These are phyloP conservation scores for Parietichytrium sp. DNA, from an alignment of 108 stramenopile genomes.

Conservation along the genomic window DNA sequence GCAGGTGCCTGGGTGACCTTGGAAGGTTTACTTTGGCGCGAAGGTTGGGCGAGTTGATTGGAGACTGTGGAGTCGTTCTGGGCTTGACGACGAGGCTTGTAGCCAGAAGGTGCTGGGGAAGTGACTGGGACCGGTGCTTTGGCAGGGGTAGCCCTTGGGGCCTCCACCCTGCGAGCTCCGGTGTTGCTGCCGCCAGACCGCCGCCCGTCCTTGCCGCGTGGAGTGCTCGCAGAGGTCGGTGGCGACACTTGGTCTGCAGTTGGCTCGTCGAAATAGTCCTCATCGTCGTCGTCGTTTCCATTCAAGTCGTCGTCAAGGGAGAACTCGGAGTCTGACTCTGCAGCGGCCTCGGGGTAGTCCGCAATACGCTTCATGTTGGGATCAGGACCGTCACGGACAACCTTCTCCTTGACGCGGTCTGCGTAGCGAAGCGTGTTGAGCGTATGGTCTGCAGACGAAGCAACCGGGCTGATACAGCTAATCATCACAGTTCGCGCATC, in stretches of 20 bases:
- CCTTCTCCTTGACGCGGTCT: constrained; percentile 87
- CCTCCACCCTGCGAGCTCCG: neutral
- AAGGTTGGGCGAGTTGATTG: neutral
- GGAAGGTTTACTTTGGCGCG: neutral
- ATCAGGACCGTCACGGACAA: constrained; percentile 45
- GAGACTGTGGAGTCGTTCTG: neutral
- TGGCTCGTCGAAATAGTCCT: neutral
- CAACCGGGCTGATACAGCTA: constrained; percentile 87
- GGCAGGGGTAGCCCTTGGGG: neutral
- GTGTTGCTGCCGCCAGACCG: neutral
- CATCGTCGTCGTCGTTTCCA: neutral
- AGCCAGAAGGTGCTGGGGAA: constrained; percentile 3
- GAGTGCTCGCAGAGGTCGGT: too few relatives aligned
- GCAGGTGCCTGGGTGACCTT: too few relatives aligned
- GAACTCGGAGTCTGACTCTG: too few relatives aligned
- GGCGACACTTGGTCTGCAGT: neutral
- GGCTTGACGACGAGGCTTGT: neutral
- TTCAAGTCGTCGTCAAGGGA: too few relatives aligned
- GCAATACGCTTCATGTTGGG: neutral
- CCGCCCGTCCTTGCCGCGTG: too few relatives aligned
- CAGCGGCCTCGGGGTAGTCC: neutral
- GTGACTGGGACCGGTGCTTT: constrained; percentile 20
- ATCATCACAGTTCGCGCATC: constrained; percentile 93
- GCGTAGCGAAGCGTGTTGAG: constrained; percentile 95
- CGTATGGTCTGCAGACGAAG: constrained; percentile 89